Evolutionary conservation across 306 rosid genomes (phyloP).

Genomic region (Betula pendula): DNA sequence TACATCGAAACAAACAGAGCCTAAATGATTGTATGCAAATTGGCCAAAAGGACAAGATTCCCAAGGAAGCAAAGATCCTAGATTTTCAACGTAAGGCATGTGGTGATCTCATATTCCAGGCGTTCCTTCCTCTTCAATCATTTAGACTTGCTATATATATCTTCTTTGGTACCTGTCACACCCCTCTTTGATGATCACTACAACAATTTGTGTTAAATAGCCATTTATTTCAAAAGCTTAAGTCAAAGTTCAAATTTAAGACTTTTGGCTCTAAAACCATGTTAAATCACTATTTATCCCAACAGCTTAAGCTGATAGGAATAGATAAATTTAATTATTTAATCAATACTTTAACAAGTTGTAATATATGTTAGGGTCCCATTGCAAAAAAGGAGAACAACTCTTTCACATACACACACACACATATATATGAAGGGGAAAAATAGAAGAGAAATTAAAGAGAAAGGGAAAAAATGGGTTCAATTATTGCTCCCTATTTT

Average conservation of each 20-base stretch:
- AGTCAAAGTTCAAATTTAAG: too few species aligned
- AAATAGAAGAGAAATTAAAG: neutral
- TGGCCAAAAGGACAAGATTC: too few species aligned
- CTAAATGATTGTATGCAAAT: too few species aligned
- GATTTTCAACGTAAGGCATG: constrained; percentile 20
- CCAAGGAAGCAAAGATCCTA: neutral
- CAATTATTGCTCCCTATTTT: neutral
- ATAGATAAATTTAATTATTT: too few species aligned
- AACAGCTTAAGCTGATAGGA: too few species aligned
- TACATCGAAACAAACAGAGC: too few species aligned
- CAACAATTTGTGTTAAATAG: too few species aligned
- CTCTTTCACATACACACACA: too few species aligned
- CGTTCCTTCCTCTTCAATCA: constrained; percentile 34
- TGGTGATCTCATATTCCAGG: constrained; percentile 37
- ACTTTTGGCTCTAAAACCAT: too few species aligned
- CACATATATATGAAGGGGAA: neutral
- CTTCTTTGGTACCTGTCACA: neutral
- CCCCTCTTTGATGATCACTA: neutral
- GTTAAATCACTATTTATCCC: too few species aligned
- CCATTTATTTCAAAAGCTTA: too few species aligned
- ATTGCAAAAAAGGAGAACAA: neutral
- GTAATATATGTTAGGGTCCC: neutral
- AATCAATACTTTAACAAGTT: too few species aligned
- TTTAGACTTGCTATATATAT: neutral
- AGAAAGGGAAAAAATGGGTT: neutral